These are phyloP conservation scores for Cercospora beticola DNA, from an alignment of 2,329 filamentous ascomycete genomes.

Conservation along the genomic window DNA sequence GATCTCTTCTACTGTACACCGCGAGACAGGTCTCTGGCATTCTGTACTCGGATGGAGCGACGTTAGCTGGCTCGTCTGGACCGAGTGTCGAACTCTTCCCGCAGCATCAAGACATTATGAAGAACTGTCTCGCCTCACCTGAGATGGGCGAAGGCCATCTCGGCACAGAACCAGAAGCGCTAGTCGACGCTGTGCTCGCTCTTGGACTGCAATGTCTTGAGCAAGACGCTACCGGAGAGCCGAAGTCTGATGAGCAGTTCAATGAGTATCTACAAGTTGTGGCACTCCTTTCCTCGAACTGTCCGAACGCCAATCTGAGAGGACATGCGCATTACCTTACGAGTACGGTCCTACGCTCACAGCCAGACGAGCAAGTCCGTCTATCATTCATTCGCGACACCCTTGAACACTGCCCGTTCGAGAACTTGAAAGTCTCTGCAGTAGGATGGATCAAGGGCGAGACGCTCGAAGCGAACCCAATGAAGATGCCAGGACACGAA, in stretches of 20 bases:
- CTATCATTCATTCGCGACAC: slow-evolving; percentile 57
- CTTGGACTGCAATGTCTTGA: slow-evolving; percentile 53
- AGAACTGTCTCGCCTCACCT: slow-evolving; percentile 50
- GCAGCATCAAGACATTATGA: slow-evolving; percentile 52
- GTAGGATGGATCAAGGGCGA: slow-evolving; percentile 63
- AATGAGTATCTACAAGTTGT: slow-evolving; percentile 53
- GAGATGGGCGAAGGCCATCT: slow-evolving; percentile 40
- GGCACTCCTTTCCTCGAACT: slow-evolving; percentile 51
- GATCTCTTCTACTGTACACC: slow-evolving; percentile 55
- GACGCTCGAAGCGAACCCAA: slow-evolving; percentile 50
- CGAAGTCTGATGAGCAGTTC: slow-evolving; percentile 53
- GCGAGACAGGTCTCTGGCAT: slow-evolving; percentile 53
- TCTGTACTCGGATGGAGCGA: slow-evolving; percentile 45
- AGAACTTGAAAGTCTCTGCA: slow-evolving; percentile 57
- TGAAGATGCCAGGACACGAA: slow-evolving; percentile 22
- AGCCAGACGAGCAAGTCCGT: slow-evolving; percentile 53
- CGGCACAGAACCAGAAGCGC: slow-evolving; percentile 50
- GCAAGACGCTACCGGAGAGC: slow-evolving; percentile 46
- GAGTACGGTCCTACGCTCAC: slow-evolving; percentile 52
- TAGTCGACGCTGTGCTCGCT: slow-evolving; percentile 56
- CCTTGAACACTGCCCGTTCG: slow-evolving; percentile 54
- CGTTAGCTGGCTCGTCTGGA: slow-evolving; percentile 27
- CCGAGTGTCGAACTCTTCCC: slow-evolving; percentile 52
- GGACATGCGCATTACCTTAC: slow-evolving; percentile 52
- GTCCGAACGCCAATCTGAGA: slow-evolving; percentile 48